Evolutionary conservation across 108 stramenopile genomes (phyloP).

Genomic region (Ochromonas danica): DNA sequence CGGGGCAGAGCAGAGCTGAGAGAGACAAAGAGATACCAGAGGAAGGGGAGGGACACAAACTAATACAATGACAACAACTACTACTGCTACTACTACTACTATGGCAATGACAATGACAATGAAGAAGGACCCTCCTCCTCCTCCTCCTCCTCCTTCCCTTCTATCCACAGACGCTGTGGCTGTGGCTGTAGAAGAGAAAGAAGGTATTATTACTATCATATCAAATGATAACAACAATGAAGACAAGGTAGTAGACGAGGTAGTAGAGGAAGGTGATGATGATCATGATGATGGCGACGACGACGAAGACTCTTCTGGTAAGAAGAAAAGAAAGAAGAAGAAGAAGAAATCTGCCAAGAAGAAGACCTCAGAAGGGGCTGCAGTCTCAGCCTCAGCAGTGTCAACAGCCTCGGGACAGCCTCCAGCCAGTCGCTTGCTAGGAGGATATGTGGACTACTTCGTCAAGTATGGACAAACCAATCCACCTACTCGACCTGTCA

Average conservation of each 20-base stretch:
- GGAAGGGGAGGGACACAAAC: no score
- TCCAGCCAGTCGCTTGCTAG: constrained; percentile 67
- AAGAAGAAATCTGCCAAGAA: constrained; percentile 1
- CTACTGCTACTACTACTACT: no score
- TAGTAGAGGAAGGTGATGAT: constrained; percentile 36
- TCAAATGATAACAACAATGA: background rate
- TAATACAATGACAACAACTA: no score
- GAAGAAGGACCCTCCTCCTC: no score
- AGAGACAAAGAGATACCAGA: no score
- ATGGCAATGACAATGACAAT: no score
- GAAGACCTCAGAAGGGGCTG: background rate
- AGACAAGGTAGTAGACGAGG: background rate
- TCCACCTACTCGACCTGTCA: constrained; percentile 84
- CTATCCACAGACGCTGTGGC: no score
- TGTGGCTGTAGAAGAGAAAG: no score
- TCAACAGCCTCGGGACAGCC: constrained; percentile 59
- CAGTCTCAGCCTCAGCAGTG: background rate
- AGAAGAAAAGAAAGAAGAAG: constrained; percentile 48
- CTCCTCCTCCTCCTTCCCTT: no score
- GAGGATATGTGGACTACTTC: constrained; percentile 87
- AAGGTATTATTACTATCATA: no score
- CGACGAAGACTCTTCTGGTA: background rate
- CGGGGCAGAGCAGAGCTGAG: no score
- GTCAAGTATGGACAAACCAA: constrained; percentile 89
- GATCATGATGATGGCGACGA: constrained; percentile 36